phyloP scores from a whole-genome alignment of 129 eudicot species.

The Smallanthus sonchifolius region DNA sequence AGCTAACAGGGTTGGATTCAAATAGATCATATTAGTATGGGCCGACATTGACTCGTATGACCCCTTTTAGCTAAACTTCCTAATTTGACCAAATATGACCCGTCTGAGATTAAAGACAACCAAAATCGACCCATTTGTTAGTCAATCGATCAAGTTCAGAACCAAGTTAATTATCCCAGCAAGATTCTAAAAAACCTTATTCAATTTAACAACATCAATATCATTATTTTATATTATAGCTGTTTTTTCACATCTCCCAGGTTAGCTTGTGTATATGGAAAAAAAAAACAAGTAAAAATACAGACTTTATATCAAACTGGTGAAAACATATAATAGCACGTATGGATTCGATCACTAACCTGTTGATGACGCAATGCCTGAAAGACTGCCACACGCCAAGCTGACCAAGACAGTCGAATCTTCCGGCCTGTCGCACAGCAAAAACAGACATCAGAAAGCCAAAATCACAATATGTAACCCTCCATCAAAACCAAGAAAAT shows the following conservation, averaged over 20 bases:
- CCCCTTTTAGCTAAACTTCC: not conserved
- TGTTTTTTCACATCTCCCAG: too few species aligned
- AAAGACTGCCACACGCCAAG: constrained; percentile 94
- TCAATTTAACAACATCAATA: too few species aligned
- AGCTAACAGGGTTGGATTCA: not conserved
- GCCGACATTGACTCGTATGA: not conserved
- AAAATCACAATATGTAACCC: not conserved
- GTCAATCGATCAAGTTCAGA: too few species aligned
- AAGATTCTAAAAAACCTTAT: too few species aligned
- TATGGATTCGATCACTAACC: constrained; percentile 46
- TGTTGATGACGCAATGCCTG: constrained; percentile 97
- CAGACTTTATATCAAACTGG: too few species aligned
- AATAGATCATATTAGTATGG: not conserved
- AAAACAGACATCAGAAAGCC: not conserved
- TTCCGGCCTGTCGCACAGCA: constrained; percentile 50
- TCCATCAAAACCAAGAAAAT: not conserved
- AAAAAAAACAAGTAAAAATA: too few species aligned
- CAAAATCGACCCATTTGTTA: not conserved
- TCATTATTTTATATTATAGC: too few species aligned
- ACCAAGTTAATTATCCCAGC: too few species aligned
- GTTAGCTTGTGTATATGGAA: too few species aligned
- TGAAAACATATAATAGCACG: not conserved
- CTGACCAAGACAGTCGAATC: constrained; percentile 82
- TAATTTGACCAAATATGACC: not conserved
- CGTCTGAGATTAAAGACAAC: not conserved